phyloP scores from a whole-genome alignment of 2,329 filamentous ascomycete genomes.

The Lasiodiplodia hormozganensis region DNA sequence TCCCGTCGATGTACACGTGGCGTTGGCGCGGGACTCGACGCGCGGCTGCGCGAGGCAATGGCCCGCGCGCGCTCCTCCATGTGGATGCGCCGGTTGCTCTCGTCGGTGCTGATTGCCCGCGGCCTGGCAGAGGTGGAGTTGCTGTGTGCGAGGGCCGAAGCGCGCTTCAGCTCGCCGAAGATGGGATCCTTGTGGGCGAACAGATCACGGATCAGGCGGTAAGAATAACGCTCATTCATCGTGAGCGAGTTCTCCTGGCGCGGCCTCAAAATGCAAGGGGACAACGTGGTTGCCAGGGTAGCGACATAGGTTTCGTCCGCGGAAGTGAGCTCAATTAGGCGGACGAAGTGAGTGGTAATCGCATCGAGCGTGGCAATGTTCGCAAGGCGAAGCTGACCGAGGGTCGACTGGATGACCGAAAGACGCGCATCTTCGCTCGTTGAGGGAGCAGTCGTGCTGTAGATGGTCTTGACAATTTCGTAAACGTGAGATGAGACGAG shows the following conservation, averaged over 20 bases:
- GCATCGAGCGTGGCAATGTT: conserved; percentile 99
- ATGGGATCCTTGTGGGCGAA: conserved; percentile 94
- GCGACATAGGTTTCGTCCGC: conserved; percentile 87
- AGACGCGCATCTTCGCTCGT: conserved; percentile 83
- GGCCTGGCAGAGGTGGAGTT: conserved; percentile 69
- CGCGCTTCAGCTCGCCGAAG: conserved; percentile 94
- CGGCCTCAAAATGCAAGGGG: conserved; percentile 87
- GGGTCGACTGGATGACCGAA: conserved; percentile 91
- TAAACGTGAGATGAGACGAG: conserved; percentile 97
- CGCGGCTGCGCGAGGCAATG: conserved; percentile 73
- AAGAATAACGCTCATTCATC: conserved; percentile 92
- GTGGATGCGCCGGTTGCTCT: conserved; percentile 90
- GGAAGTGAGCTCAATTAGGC: conserved; percentile 93
- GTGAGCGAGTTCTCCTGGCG: conserved; percentile 87
- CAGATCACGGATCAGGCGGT: conserved; percentile 88
- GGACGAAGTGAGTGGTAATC: conserved; percentile 97
- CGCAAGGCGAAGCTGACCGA: conserved; percentile 90
- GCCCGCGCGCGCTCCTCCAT: conserved; percentile 93
- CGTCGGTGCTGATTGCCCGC: conserved; percentile 90
- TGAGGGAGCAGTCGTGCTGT: conserved; percentile 71
- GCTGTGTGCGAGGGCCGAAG: conserved; percentile 73
- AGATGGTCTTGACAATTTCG: conserved; percentile 98
- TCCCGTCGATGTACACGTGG: conserved; percentile 67
- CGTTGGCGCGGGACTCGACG: conserved; percentile 73
- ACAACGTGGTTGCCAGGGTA: conserved; percentile 74